Base-by-base conservation (phyloP, 257 asterid genomes). In the Jasminum sambac region DNA sequence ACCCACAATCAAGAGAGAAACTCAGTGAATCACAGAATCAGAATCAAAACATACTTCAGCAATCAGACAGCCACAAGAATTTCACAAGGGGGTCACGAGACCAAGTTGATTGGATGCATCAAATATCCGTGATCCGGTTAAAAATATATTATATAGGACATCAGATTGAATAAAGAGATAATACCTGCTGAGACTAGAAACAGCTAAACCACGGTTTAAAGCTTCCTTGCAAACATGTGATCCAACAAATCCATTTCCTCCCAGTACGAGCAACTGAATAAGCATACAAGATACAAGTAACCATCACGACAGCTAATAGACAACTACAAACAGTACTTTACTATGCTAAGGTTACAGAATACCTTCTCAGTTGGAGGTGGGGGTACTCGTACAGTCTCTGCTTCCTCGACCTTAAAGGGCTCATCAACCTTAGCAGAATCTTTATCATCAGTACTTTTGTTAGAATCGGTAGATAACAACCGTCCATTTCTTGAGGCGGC, bases 171-270 rank as follows among this genome's bases (percentile, higher is more conserved):
- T 41, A 19, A 63, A 2, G 2, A 78, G 21, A 48, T 23, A 69
- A 63, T 76, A 95, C 99, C 99, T 95, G 90, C 87, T 95, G 62
- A 95, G 96, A 80, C 99, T 95, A 76, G 92, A 91, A 71, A 91
- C 94, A 7, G 85, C 70, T 57, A 95, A 68, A 70, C 98, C 98
- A 66, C 85, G 86, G 64, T 78, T 77, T 73, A 89, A 48, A 73
- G 98, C 99, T 82, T 95, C 99, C 84, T 84, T 85, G 79, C 97
- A 95, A 70, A 95, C 61, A 82, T 95, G 98, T 64, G 98, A 91
- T 42, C 99, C 99, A 64, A 95, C 99, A 79, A 88, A 95, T 57
- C 99, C 99, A 82, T 85, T 95, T 77, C 98, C 99, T 14, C 99
- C 99, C 26, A 95, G 86, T 83, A 95, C 99, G 68, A 95, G 98